phyloP scores from a whole-genome alignment of 306 rosid species.

The Oemleria cerasiformis region DNA sequence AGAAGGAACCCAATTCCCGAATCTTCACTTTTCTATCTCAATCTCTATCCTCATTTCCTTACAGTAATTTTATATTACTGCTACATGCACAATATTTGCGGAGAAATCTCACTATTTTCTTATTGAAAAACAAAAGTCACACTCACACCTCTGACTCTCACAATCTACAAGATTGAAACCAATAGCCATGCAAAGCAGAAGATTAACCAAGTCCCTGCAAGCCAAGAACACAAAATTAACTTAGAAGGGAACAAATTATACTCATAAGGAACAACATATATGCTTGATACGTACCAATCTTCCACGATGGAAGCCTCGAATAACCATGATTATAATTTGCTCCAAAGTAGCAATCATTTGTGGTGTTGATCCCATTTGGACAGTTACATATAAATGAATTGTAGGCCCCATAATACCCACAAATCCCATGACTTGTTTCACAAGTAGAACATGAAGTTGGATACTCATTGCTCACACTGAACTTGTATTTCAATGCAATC shows the following conservation, averaged over 20 bases:
- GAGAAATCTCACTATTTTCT: background rate
- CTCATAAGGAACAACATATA: background rate
- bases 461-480: conserved; percentile 62
- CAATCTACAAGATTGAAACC: conserved; percentile 20
- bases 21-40: conserved; percentile 5
- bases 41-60: background rate
- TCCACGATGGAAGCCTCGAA: conserved; percentile 32
- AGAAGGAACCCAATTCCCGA: conserved; percentile 49
- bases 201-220: conserved; percentile 44
- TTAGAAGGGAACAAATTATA: background rate
- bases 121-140: background rate
- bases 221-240: conserved; percentile 3
- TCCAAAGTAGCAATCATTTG: conserved; percentile 62
- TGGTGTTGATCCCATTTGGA: conserved; percentile 64
- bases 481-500: conserved; percentile 71
- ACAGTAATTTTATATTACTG: background rate
- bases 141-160: background rate
- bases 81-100: no score
- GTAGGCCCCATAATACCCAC: conserved; percentile 49
- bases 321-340: conserved; percentile 33
- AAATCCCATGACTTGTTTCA: conserved; percentile 61
- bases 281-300: conserved; percentile 37
- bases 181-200: conserved; percentile 34
- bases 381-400: conserved; percentile 71
- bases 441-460: conserved; percentile 64